These are phyloP conservation scores for Kwoniella botswanensis DNA, from an alignment of 768 basidiomycete species.

Conservation along the genomic window DNA sequence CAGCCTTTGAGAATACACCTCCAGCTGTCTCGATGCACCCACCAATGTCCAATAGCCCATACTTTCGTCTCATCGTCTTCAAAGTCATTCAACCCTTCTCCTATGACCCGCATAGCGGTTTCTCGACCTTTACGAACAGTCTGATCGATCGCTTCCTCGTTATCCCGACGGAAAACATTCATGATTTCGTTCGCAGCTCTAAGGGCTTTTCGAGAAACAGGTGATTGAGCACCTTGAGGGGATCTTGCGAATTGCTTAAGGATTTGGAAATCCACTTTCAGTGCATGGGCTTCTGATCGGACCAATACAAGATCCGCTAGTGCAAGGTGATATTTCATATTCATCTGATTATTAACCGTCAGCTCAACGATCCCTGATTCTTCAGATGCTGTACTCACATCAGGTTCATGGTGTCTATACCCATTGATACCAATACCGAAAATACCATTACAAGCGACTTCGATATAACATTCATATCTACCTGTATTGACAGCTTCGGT, in stretches of 20 bases:
- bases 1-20: neutral
- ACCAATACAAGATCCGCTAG: constrained; percentile 16
- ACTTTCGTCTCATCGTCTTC: constrained; percentile 61
- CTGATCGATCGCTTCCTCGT: constrained; percentile 5
- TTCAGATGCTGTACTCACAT: constrained; percentile 13
- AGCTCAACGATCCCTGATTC: no score
- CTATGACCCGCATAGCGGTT: constrained; percentile 70
- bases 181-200: constrained; percentile 67
- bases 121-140: constrained; percentile 18
- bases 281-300: constrained; percentile 8
- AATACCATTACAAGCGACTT: constrained; percentile 73
- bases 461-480: constrained; percentile 51
- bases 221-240: constrained; percentile 9
- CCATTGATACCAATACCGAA: constrained; percentile 71
- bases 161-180: constrained; percentile 69
- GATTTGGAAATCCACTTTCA: constrained; percentile 33
- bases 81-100: constrained; percentile 51
- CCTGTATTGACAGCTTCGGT: constrained; percentile 66
- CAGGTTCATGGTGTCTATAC: constrained; percentile 48
- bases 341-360: constrained; percentile 7
- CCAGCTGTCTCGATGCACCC: neutral
- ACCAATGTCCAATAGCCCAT: constrained; percentile 73
- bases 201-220: constrained; percentile 39
- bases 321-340: constrained; percentile 11
- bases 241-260: constrained; percentile 25